Conservation (phyloP, 768 basidiomycete genomes). For the Mycena filopes region DNA sequence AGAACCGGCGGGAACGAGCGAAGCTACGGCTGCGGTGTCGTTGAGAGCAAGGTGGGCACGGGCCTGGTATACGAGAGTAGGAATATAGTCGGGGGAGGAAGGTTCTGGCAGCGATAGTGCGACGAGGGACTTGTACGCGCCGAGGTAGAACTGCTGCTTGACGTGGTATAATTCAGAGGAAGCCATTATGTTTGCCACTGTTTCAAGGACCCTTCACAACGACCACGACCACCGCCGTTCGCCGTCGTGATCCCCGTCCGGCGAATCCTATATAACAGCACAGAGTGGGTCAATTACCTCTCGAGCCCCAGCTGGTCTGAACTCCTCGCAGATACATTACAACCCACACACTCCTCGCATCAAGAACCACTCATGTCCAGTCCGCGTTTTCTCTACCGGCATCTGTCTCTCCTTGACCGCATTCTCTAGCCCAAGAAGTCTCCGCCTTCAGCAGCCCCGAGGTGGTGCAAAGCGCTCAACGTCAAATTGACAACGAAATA, state of each 20-base stretch:
- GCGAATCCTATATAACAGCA: conserved; percentile 20
- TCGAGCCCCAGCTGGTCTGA: conserved; percentile 47
- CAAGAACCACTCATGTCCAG: conserved; percentile 31
- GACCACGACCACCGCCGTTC: background rate
- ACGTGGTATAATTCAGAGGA: conserved; percentile 74
- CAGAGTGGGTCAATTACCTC: conserved; percentile 21
- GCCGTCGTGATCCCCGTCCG: background rate
- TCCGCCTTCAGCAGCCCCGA: conserved; percentile 27
- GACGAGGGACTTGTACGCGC: conserved; percentile 75
- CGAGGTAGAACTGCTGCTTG: conserved; percentile 82
- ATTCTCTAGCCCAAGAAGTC: conserved; percentile 18
- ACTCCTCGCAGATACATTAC: conserved; percentile 26
- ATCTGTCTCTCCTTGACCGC: background rate
- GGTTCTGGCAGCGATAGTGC: conserved; percentile 66
- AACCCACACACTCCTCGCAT: conserved; percentile 22
- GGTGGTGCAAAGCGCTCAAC: conserved; percentile 37
- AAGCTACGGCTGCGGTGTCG: conserved; percentile 64
- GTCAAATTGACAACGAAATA: conserved; percentile 52
- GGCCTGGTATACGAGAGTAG: conserved; percentile 79
- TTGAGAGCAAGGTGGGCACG: conserved; percentile 81
- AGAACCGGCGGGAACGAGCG: conserved; percentile 64
- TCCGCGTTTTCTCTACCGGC: conserved; percentile 11
- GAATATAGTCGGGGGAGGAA: conserved; percentile 70
- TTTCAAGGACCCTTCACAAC: background rate
- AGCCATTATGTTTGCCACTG: conserved; percentile 49